phyloP scores from a whole-genome alignment of 2,329 filamentous ascomycete genomes.

The Fusarium penzigii region DNA sequence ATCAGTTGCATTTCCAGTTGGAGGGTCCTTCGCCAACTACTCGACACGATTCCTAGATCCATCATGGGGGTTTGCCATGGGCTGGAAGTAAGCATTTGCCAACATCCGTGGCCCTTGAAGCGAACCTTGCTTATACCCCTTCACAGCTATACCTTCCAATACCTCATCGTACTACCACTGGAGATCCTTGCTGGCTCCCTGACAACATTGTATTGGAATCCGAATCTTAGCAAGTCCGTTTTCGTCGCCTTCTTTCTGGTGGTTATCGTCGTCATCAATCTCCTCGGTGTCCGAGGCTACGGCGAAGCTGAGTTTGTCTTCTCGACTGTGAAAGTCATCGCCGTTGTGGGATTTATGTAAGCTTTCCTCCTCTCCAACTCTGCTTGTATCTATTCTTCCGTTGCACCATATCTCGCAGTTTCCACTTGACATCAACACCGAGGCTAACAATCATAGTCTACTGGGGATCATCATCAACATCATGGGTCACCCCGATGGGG shows the following conservation, averaged over 20 bases:
- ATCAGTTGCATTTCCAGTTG: conserved; percentile 85
- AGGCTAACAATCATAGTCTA: conserved; percentile 52
- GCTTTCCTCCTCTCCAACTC: conserved; percentile 37
- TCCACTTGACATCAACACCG: too few species aligned
- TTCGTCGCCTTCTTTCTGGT: conserved; percentile 83
- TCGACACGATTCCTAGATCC: conserved; percentile 94
- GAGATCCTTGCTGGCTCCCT: conserved; percentile 87
- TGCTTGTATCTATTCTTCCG: too few species aligned
- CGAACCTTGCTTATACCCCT: background rate
- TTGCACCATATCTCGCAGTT: too few species aligned
- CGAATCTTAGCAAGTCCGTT: conserved; percentile 63
- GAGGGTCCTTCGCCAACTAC: conserved; percentile 89
- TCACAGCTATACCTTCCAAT: conserved; percentile 77
- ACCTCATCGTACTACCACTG: conserved; percentile 79
- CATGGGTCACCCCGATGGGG: conserved; percentile 70
- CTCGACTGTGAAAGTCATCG: conserved; percentile 80
- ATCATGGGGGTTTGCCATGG: conserved; percentile 94
- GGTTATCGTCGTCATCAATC: conserved; percentile 76
- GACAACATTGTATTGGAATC: conserved; percentile 79
- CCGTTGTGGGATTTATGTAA: conserved; percentile 85
- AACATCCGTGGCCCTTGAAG: too few species aligned
- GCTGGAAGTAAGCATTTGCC: conserved; percentile 70
- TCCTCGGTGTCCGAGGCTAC: conserved; percentile 86
- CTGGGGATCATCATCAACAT: conserved; percentile 84
- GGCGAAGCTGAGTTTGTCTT: conserved; percentile 90